These are phyloP conservation scores for Diversispora eburnea DNA, from an alignment of 192 early-diverging fungal genomes.

Conservation along the genomic window DNA sequence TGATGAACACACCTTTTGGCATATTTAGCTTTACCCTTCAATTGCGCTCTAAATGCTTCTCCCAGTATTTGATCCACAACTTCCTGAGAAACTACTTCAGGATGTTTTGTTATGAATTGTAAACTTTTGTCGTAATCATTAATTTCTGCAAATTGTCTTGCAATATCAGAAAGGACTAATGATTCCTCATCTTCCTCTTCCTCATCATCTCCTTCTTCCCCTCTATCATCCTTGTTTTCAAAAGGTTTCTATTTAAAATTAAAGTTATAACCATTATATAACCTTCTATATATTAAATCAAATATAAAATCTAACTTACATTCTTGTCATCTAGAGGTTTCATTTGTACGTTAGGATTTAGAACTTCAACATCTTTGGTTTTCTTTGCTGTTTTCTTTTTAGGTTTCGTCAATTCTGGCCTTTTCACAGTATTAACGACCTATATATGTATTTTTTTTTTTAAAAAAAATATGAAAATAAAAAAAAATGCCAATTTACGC, in stretches of 20 bases:
- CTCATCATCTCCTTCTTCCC: conserved; percentile 21
- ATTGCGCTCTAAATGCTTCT: conserved; percentile 75
- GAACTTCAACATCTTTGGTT: conserved; percentile 59
- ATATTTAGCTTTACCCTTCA: conserved; percentile 62
- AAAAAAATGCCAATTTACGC: not conserved
- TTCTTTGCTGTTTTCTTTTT: conserved; percentile 52
- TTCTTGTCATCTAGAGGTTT: conserved; percentile 27
- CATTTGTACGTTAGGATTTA: conserved; percentile 50
- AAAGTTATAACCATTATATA: not conserved
- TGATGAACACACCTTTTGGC: conserved; percentile 78
- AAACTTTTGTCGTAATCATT: conserved; percentile 57
- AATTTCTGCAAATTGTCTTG: conserved; percentile 56
- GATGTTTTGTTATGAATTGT: conserved; percentile 66
- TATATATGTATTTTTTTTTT: conserved; percentile 7
- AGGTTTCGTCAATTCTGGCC: conserved; percentile 33
- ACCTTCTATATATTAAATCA: not conserved
- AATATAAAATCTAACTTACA: not conserved
- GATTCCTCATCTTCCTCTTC: conserved; percentile 58
- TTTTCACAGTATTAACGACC: conserved; percentile 48
- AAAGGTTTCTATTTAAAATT: not conserved
- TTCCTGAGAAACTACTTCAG: conserved; percentile 63
- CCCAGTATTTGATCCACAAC: conserved; percentile 82
- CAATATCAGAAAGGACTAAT: conserved; percentile 50
- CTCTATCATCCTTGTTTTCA: not conserved
- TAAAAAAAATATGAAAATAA: not conserved